A percentile compares a stretch with the other conserved stretches of the same genome.
Evolutionary conservation across 805 yeast species (phyloP).

Genomic region (Barnettozyma wickerhamii): DNA sequence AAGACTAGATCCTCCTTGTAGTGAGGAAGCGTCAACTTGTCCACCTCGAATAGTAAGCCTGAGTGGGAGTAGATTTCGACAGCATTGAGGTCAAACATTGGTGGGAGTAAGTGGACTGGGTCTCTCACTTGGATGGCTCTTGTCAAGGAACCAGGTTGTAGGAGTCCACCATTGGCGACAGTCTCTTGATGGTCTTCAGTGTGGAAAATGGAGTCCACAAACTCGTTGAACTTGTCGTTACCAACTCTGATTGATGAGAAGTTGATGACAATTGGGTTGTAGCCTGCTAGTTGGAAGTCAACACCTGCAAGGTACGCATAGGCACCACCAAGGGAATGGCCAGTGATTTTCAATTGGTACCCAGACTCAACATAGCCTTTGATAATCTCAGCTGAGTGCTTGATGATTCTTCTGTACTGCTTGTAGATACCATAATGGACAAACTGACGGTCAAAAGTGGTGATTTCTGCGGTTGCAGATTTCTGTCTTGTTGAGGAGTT

Average conservation of each 20-base stretch:
- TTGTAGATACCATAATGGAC: constrained; percentile 63
- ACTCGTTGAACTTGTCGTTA: constrained; percentile 42
- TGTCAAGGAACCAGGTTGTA: constrained; percentile 30
- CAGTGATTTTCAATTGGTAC: constrained; percentile 51
- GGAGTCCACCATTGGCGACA: constrained; percentile 28
- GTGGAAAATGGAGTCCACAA: constrained; percentile 47
- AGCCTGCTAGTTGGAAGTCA: constrained; percentile 53
- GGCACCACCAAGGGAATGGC: constrained; percentile 80
- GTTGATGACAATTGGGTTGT: constrained; percentile 49
- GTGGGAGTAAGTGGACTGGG: constrained; percentile 57
- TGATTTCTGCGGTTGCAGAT: too few species aligned
- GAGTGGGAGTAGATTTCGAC: constrained; percentile 30
- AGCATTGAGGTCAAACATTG: constrained; percentile 19
- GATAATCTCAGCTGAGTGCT: constrained; percentile 31
- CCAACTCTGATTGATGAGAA: constrained; percentile 68
- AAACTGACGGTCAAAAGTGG: background rate
- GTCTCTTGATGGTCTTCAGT: constrained; percentile 29
- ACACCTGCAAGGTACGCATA: constrained; percentile 58
- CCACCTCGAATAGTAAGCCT: constrained; percentile 31
- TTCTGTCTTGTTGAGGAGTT: too few species aligned
- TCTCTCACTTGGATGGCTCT: constrained; percentile 59
- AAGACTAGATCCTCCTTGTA: constrained; percentile 18
- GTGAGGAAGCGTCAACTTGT: constrained; percentile 32
- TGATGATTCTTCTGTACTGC: constrained; percentile 39
- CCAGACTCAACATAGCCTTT: constrained; percentile 34